Conservation (phyloP, 805 yeast genomes). For the Saccharomycopsis fibuligera region DNA sequence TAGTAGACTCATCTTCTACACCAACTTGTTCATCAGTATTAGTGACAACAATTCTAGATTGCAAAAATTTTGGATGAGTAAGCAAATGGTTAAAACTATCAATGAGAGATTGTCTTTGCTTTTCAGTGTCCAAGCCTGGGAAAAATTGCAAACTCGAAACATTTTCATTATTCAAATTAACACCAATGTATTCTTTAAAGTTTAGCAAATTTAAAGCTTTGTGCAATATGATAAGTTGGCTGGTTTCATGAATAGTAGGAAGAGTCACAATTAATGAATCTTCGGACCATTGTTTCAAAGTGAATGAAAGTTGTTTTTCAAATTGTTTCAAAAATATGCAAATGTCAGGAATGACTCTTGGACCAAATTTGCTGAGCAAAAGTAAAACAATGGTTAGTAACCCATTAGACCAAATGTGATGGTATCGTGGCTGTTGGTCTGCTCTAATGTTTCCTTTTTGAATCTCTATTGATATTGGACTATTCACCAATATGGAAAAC, state of each 20-base stretch:
- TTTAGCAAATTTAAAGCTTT: conserved; percentile 49
- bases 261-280: conserved; percentile 45
- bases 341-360: conserved; percentile 55
- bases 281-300: conserved; percentile 62
- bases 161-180: conserved; percentile 20
- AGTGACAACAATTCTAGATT: conserved; percentile 59
- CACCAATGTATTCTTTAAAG: conserved; percentile 37
- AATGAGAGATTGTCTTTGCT: conserved; percentile 53
- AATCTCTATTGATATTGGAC: conserved; percentile 61
- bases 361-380: conserved; percentile 57
- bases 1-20: conserved; percentile 36
- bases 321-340: conserved; percentile 58
- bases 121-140: conserved; percentile 57
- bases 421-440: conserved; percentile 47
- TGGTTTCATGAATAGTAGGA: conserved; percentile 52
- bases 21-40: conserved; percentile 64
- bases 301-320: conserved; percentile 54
- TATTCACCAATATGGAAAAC: conserved; percentile 61
- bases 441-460: conserved; percentile 60
- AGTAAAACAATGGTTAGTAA: conserved; percentile 60
- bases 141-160: conserved; percentile 27
- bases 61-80: conserved; percentile 80
- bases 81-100: conserved; percentile 63
- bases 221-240: conserved; percentile 60
- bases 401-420: conserved; percentile 83